Evolutionary conservation across 108 stramenopile species (phyloP).

Genomic region (Hondaea fermentalgiana): DNA sequence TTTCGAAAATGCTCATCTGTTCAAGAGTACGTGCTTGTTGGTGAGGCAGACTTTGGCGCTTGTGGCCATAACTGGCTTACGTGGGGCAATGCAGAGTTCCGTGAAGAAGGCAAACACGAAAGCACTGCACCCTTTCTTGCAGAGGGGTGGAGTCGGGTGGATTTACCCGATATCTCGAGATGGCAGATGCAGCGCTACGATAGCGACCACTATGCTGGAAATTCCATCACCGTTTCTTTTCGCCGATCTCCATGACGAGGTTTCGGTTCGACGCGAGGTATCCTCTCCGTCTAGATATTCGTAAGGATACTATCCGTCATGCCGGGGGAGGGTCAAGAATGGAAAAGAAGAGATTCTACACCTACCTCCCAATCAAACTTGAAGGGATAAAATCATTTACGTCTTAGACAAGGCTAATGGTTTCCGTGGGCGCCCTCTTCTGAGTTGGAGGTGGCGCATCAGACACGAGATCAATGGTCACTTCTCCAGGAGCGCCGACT

Average conservation of each 20-base stretch:
- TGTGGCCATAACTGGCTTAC: constrained; percentile 7
- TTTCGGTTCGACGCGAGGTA: neutral
- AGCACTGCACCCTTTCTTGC: neutral
- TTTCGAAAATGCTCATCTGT: neutral
- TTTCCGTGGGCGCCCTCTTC: too few relatives aligned
- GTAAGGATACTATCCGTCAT: too few relatives aligned
- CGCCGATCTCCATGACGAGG: neutral
- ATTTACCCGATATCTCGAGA: neutral
- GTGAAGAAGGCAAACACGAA: neutral
- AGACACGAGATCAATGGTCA: too few relatives aligned
- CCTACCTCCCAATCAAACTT: too few relatives aligned
- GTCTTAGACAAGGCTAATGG: too few relatives aligned
- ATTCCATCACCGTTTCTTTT: neutral
- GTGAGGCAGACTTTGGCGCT: neutral
- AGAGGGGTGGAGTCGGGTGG: neutral
- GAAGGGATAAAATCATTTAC: too few relatives aligned
- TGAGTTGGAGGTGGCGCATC: too few relatives aligned
- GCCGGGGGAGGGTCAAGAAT: too few relatives aligned
- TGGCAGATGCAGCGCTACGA: constrained; percentile 6
- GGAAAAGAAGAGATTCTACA: too few relatives aligned
- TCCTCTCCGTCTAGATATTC: neutral
- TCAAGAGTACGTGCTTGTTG: neutral
- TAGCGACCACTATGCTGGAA: neutral
- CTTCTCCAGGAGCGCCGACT: too few relatives aligned
- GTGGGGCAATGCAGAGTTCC: neutral